These are phyloP conservation scores for Colletotrichum gigasporum DNA, from an alignment of 2,329 filamentous ascomycete species.

Conservation along the genomic window DNA sequence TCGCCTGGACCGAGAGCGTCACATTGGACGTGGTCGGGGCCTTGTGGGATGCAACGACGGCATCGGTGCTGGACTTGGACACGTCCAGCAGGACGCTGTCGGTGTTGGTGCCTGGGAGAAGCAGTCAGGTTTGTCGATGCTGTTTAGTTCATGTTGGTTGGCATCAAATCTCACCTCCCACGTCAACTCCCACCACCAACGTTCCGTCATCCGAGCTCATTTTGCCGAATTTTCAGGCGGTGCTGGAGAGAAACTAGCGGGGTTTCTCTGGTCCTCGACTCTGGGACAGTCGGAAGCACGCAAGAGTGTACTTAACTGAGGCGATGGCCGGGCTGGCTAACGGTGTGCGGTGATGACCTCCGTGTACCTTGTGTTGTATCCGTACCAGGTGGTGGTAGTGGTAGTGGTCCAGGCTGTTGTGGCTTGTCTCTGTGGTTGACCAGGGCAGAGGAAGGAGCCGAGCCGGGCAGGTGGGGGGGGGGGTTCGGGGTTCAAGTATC, in stretches of 20 bases:
- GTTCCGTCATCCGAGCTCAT: slow-evolving; percentile 25
- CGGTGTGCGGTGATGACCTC: neutral
- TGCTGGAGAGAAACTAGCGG: neutral
- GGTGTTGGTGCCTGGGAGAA: slow-evolving; percentile 56
- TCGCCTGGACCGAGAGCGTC: slow-evolving; percentile 55
- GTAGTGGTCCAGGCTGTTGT: too few relatives aligned
- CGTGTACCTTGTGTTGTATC: too few relatives aligned
- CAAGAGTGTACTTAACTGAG: neutral
- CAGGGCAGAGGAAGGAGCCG: slow-evolving; percentile 1
- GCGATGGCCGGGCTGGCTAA: neutral
- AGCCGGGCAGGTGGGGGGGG: neutral
- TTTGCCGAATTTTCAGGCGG: neutral
- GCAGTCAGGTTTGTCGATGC: too few relatives aligned
- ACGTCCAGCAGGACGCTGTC: slow-evolving; percentile 60
- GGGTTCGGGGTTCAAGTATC: slow-evolving; percentile 19
- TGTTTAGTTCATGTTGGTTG: too few relatives aligned
- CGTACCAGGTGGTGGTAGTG: too few relatives aligned
- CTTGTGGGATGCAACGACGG: slow-evolving; percentile 47
- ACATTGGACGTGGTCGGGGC: slow-evolving; percentile 58
- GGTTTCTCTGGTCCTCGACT: neutral
- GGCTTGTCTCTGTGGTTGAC: neutral
- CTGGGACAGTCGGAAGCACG: neutral
- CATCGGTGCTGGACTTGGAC: slow-evolving; percentile 19
- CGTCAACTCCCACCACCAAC: slow-evolving; percentile 31
- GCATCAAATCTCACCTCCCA: slow-evolving; percentile 33